Evolutionary conservation across 257 asterid genomes (phyloP).

Genomic region (Leptodermis oblonga): DNA sequence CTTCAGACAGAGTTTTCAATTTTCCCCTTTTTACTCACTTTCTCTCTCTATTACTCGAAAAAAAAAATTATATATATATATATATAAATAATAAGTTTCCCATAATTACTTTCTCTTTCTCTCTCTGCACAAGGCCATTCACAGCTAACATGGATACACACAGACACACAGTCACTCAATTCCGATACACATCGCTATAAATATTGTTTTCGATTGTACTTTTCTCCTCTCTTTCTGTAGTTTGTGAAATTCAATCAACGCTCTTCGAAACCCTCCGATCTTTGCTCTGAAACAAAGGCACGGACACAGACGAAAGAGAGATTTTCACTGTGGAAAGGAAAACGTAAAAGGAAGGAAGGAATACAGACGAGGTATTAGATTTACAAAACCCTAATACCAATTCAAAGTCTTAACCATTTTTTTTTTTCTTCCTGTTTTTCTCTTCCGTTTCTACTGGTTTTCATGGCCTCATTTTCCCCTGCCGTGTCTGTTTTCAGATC

Average conservation of each 20-base stretch:
- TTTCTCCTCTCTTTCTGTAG: conserved; percentile 2
- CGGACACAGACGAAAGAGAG: conserved; percentile 3
- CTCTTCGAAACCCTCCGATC: conserved; percentile 44
- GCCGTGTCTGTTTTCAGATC: conserved; percentile 43
- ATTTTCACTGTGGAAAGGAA: not conserved
- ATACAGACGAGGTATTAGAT: conserved; percentile 23
- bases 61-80: not conserved
- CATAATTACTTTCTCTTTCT: conserved; percentile 3
- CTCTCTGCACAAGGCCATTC: conserved; percentile 3
- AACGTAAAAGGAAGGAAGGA: not conserved
- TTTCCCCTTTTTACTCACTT: not conserved
- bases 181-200: not conserved
- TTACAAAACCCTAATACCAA: conserved; percentile 18
- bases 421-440: not conserved
- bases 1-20: not conserved
- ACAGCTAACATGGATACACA: conserved; percentile 17
- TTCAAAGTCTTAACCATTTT: conserved; percentile 8
- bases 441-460: not conserved
- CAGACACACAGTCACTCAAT: conserved; percentile 1
- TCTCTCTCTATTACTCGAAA: not conserved
- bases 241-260: conserved; percentile 21
- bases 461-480: conserved; percentile 5
- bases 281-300: conserved; percentile 21
- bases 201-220: not conserved
- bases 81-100: not conserved